phyloP scores from a whole-genome alignment of 768 basidiomycete genomes.

The Psilocybe subaeruginosa region DNA sequence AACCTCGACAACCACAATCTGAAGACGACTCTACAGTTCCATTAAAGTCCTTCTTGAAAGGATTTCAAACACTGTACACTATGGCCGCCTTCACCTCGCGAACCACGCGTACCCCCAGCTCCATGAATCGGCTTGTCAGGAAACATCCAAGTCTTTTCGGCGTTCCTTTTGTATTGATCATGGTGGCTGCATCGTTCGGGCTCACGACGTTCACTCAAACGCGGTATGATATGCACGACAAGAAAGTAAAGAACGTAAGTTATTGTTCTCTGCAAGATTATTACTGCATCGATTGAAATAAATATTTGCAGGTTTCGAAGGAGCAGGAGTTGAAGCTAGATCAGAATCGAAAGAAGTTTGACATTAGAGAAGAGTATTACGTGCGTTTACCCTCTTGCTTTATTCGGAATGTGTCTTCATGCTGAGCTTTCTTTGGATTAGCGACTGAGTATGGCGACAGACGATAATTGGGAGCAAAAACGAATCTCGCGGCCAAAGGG shows the following conservation, averaged over 20 bases:
- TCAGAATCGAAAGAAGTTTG: constrained; percentile 76
- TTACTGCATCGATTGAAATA: not conserved
- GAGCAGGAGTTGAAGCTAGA: constrained; percentile 80
- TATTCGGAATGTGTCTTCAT: not conserved
- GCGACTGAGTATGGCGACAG: constrained; percentile 65
- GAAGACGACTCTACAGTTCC: not conserved
- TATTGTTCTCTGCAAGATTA: too few species aligned
- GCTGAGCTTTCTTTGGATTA: constrained; percentile 24
- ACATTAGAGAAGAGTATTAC: constrained; percentile 95
- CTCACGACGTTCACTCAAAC: constrained; percentile 86
- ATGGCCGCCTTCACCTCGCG: constrained; percentile 19
- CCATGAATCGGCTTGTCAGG: constrained; percentile 47
- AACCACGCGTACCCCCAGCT: constrained; percentile 51
- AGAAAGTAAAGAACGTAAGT: constrained; percentile 71
- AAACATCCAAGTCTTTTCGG: constrained; percentile 80
- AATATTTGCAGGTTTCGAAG: constrained; percentile 55
- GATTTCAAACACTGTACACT: not conserved
- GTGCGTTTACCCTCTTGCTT: constrained; percentile 51
- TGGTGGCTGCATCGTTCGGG: constrained; percentile 87
- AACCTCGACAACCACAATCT: not conserved
- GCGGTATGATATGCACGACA: constrained; percentile 86
- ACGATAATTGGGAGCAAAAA: constrained; percentile 86
- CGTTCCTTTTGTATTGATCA: constrained; percentile 81
- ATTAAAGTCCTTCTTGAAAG: not conserved
- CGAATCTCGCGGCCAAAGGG: constrained; percentile 84